A percentile compares a stretch with the other conserved stretches of the same genome.
These are phyloP conservation scores for Pichia kudriavzevii DNA, from an alignment of 1,139 yeast genomes.

Conservation along the genomic window DNA sequence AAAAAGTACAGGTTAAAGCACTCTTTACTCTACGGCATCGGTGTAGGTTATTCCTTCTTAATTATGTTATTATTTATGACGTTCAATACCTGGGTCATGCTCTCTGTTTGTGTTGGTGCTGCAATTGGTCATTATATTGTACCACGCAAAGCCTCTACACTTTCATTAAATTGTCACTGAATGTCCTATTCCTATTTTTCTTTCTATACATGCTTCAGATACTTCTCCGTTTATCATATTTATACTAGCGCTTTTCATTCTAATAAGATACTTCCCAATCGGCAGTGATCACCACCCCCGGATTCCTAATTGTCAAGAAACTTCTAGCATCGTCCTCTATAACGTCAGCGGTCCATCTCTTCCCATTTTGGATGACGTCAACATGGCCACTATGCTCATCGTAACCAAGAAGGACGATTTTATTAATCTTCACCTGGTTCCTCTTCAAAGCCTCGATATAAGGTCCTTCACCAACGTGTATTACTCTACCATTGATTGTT, in stretches of 20 bases:
- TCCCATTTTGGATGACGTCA: constrained; percentile 31
- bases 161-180: constrained; percentile 21
- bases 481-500: constrained; percentile 24
- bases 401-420: constrained; percentile 47
- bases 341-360: constrained; percentile 32
- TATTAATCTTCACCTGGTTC: constrained; percentile 41
- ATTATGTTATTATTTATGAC: constrained; percentile 31
- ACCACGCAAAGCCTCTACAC: constrained; percentile 17
- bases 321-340: constrained; percentile 17
- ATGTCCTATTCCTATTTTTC: neutral
- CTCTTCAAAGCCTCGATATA: constrained; percentile 24
- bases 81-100: constrained; percentile 30
- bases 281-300: constrained; percentile 41
- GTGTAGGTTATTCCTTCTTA: constrained; percentile 27
- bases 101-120: constrained; percentile 28
- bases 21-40: constrained; percentile 23
- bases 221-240: neutral
- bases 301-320: constrained; percentile 41
- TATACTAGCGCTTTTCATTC: neutral
- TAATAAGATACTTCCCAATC: constrained; percentile 38
- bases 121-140: constrained; percentile 24
- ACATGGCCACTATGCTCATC: no score
- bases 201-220: neutral
- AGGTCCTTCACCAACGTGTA: constrained; percentile 15
- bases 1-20: constrained; percentile 16